These are phyloP conservation scores for Ambrosia artemisiifolia DNA, from an alignment of 129 eudicot genomes.

Conservation along the genomic window DNA sequence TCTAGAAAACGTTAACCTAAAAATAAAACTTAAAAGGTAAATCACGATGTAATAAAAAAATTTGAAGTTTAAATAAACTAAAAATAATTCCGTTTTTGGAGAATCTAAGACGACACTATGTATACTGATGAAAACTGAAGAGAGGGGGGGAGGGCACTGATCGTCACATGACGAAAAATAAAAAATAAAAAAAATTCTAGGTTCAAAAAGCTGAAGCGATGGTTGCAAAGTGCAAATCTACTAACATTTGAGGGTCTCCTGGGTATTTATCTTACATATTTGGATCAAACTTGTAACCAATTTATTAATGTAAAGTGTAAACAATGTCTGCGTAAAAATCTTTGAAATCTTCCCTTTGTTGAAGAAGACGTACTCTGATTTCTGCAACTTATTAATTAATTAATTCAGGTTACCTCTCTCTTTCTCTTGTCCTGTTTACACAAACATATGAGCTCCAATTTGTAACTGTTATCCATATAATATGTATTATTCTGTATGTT, in stretches of 20 bases:
- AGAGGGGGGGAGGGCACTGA: too few species aligned
- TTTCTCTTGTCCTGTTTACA: background rate
- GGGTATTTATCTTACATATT: background rate
- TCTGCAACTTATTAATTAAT: background rate
- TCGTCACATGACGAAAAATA: background rate
- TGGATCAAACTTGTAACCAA: background rate
- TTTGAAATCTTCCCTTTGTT: background rate
- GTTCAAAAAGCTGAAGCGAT: background rate
- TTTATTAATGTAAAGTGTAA: background rate
- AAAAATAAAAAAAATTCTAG: background rate
- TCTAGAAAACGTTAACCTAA: too few species aligned
- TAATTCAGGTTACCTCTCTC: slow-evolving; percentile 6
- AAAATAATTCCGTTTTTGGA: too few species aligned
- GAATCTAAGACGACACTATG: too few species aligned
- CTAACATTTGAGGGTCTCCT: background rate
- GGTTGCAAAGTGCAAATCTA: background rate
- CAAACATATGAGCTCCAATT: background rate
- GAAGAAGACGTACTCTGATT: background rate
- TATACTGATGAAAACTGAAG: too few species aligned
- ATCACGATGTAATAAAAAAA: too few species aligned
- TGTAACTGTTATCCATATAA: background rate
- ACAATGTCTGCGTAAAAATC: background rate
- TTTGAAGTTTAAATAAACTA: too few species aligned
- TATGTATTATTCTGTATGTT: background rate
- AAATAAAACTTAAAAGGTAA: too few species aligned